Evolutionary conservation across 768 basidiomycete species (phyloP).

Genomic region (Leccinum variicolor): DNA sequence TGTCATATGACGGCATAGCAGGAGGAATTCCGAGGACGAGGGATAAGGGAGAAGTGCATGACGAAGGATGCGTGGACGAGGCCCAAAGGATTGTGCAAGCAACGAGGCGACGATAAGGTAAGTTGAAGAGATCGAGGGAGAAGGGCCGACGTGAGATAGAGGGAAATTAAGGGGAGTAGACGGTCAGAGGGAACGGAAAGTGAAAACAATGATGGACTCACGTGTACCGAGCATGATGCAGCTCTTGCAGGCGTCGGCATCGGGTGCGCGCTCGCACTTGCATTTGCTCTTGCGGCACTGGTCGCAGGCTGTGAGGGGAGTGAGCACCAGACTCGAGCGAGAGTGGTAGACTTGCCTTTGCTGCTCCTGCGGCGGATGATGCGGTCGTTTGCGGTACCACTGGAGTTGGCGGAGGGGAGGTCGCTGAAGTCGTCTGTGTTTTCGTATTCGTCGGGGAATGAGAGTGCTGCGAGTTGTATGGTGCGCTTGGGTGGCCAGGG

Average conservation of each 20-base stretch:
- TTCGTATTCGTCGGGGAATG: constrained; percentile 63
- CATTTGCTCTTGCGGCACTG: constrained; percentile 89
- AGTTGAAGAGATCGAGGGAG: constrained; percentile 8
- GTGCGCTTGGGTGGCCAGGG: constrained; percentile 23
- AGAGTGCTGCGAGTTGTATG: constrained; percentile 31
- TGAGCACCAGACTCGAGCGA: not conserved
- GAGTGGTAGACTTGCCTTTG: constrained; percentile 49
- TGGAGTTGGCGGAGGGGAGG: constrained; percentile 27
- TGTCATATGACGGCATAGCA: not conserved
- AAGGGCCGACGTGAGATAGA: not conserved
- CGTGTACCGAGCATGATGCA: constrained; percentile 71
- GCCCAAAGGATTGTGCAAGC: not conserved
- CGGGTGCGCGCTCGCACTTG: constrained; percentile 72
- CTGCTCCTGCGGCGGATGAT: constrained; percentile 69
- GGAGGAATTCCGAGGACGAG: not conserved
- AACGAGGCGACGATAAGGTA: constrained; percentile 7
- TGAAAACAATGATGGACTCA: constrained; percentile 33
- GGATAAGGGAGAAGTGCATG: constrained; percentile 9
- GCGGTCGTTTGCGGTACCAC: constrained; percentile 37
- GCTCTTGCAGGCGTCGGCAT: constrained; percentile 68
- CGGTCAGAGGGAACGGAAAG: constrained; percentile 10
- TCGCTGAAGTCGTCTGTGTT: constrained; percentile 54
- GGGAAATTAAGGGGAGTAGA: not conserved
- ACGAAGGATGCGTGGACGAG: constrained; percentile 10
- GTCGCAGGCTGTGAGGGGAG: constrained; percentile 60